phyloP scores from a whole-genome alignment of 805 yeast genomes.

The Candida alai region DNA sequence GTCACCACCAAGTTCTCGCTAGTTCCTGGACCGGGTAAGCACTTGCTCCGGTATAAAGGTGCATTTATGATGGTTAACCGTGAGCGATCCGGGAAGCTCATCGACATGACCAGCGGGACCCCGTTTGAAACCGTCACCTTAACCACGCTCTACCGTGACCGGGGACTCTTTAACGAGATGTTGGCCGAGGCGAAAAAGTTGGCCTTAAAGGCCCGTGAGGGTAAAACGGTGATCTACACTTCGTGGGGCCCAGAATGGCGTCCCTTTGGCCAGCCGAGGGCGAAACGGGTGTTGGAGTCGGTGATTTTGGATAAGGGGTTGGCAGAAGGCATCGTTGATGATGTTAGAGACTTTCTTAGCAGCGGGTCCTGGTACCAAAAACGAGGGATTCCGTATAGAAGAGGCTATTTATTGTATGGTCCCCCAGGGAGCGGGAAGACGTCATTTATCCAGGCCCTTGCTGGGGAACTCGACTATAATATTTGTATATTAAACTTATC shows the following conservation, averaged over 20 bases:
- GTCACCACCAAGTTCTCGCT: constrained; percentile 81
- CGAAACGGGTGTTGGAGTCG: constrained; percentile 77
- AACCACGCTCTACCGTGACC: constrained; percentile 83
- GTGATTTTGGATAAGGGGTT: constrained; percentile 81
- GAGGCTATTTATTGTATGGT: constrained; percentile 91
- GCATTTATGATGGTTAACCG: constrained; percentile 87
- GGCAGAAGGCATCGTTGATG: constrained; percentile 59
- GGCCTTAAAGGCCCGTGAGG: constrained; percentile 81
- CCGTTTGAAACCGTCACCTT: constrained; percentile 96
- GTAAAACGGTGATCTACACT: constrained; percentile 89
- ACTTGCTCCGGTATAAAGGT: constrained; percentile 76
- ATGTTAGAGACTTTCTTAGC: constrained; percentile 73
- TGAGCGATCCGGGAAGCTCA: constrained; percentile 83
- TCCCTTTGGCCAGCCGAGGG: constrained; percentile 93
- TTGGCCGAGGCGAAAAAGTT: constrained; percentile 78
- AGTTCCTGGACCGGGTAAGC: constrained; percentile 98
- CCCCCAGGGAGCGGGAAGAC: constrained; percentile 99
- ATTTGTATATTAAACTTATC: constrained; percentile 89
- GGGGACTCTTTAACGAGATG: constrained; percentile 62
- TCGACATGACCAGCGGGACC: constrained; percentile 85
- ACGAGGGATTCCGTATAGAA: constrained; percentile 94
- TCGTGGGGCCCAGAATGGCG: constrained; percentile 99
- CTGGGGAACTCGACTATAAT: constrained; percentile 93
- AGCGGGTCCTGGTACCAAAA: constrained; percentile 91
- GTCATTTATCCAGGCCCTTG: constrained; percentile 91